A percentile compares a stretch with the other conserved stretches of the same genome.
Conservation (phyloP, 2,329 filamentous ascomycete genomes). For the Pyricularia sp. region DNA sequence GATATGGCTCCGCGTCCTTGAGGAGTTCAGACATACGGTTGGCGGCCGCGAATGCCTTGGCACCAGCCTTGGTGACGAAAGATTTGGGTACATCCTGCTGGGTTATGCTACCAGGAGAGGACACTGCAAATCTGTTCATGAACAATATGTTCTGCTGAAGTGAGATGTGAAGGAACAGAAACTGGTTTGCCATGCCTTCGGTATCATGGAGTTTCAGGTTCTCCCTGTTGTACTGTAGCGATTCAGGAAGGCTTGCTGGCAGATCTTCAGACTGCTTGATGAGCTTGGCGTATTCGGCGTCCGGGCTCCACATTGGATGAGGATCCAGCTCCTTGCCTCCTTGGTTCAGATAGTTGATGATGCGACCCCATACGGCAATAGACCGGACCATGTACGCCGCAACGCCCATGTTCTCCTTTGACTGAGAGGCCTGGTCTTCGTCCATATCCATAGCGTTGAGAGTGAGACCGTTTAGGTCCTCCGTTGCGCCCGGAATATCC, state of each 20-base stretch:
- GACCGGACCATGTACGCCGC: conserved; percentile 81
- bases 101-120: conserved; percentile 54
- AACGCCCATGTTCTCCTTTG: conserved; percentile 84
- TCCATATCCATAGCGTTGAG: conserved; percentile 52
- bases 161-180: conserved; percentile 83
- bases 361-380: conserved; percentile 81
- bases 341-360: conserved; percentile 84
- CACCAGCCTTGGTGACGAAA: conserved; percentile 68
- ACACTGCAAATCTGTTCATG: conserved; percentile 78
- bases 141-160: conserved; percentile 87
- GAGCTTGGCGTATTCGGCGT: conserved; percentile 68
- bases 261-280: conserved; percentile 64
- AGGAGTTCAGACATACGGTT: conserved; percentile 80
- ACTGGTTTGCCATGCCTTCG: conserved; percentile 81
- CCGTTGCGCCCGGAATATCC: conserved; percentile 81
- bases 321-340: conserved; percentile 74
- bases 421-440: conserved; percentile 54
- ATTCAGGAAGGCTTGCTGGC: conserved; percentile 56
- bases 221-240: conserved; percentile 65
- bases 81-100: conserved; percentile 64
- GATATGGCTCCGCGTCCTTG: conserved; percentile 68
- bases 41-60: conserved; percentile 72
- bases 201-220: conserved; percentile 80
- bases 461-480: conserved; percentile 66
- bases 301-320: conserved; percentile 69